Base-by-base conservation (phyloP, 768 basidiomycete genomes). In the Amanita pseudoporphyria region DNA sequence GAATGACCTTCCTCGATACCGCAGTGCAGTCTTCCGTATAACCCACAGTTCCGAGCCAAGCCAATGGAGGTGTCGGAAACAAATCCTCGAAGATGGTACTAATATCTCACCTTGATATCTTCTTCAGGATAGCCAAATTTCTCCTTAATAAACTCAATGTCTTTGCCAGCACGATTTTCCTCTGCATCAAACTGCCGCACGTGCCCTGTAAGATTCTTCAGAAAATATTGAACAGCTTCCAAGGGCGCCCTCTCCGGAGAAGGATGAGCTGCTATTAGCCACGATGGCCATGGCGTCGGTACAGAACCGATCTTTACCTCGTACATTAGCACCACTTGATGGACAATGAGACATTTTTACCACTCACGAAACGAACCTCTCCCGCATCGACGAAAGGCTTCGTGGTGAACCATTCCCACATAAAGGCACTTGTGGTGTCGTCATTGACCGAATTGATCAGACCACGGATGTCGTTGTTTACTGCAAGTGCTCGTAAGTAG, bases 251-350 rank as follows among this genome's bases (percentile, higher is more conserved):
- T 76, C n/a, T 71, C 64, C 14, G 72, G 58, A 10, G 72, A 71
- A 0, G 84, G 84, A 55, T 90, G 85, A 6, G 90, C 90, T 21
- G 89, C 94, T 59, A 98, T 88, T 51, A 89, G 68, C 95, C 95
- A 99, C 0, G 91, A 94, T 12, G 93, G 89, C 95, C 95, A 99
- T 0, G 95, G 95, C 0, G 94, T 97, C 32, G 83, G 82, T 5
- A 90, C 82, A 7, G 84, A 81, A 12, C 87, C 85, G 54, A 91
- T 89, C 87, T 90, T 49, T 33, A 19, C 21, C 42, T 33, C 6
- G 32, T 6, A 1, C 18, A 24, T 44, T 3, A 47, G n/a, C 41
- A 22, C n/a, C n/a, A n/a, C n/a, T 37, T 26, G 41, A 24, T 41
- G 14, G 31, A 35, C 14, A 43, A 33, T 18, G n/a, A n/a, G n/a